These are phyloP conservation scores for Botryosphaeria agaves DNA, from an alignment of 2,329 filamentous ascomycete genomes.

Conservation along the genomic window DNA sequence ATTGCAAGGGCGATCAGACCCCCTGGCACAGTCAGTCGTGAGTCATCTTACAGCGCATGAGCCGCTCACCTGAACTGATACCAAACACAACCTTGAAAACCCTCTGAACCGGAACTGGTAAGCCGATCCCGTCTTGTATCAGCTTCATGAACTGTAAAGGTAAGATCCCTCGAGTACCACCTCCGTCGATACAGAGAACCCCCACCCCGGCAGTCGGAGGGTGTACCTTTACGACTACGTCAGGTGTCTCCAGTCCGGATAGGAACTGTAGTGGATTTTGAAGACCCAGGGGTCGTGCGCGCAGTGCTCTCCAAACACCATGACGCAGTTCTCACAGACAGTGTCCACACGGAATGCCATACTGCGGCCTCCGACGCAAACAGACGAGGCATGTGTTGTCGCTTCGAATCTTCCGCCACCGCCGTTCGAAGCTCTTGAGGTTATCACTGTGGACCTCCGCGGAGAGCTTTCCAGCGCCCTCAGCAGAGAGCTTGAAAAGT, in stretches of 20 bases:
- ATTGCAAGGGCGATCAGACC: constrained; percentile 12
- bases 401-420: no score
- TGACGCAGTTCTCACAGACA: constrained; percentile 17
- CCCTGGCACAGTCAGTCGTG: constrained; percentile 6
- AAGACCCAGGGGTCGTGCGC: constrained; percentile 9
- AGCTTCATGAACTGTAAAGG: constrained; percentile 8
- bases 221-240: constrained; percentile 4
- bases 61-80: constrained; percentile 10
- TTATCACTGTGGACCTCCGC: no score
- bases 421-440: no score
- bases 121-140: constrained; percentile 6
- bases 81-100: constrained; percentile 12
- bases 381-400: constrained; percentile 14
- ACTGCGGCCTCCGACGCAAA: constrained; percentile 11
- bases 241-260: no score
- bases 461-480: no score
- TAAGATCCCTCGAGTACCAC: constrained; percentile 11
- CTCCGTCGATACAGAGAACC: constrained; percentile 20
- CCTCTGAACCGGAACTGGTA: constrained; percentile 8
- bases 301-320: constrained; percentile 10
- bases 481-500: no score
- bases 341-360: constrained; percentile 16
- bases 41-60: background rate
- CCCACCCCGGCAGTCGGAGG: constrained; percentile 16
- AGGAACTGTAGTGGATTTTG: constrained; percentile 9